These are phyloP conservation scores for Plasmodium coatneyi DNA, from an alignment of 169 alveolate genomes.

Conservation along the genomic window DNA sequence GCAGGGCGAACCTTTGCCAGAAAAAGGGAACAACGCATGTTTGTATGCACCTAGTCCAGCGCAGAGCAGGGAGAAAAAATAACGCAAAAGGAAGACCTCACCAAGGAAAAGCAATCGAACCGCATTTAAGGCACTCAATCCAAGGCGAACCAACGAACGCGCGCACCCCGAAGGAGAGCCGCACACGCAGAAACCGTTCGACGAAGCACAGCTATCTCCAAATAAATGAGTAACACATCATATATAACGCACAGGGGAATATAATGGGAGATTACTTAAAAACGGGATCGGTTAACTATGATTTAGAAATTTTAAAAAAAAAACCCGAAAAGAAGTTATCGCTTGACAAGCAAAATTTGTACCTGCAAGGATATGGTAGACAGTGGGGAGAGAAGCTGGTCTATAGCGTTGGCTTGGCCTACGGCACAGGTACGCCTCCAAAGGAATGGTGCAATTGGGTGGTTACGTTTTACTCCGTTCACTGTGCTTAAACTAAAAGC, in stretches of 20 bases:
- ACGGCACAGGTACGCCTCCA: constrained; percentile 87
- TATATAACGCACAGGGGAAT: not conserved
- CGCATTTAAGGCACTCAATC: not conserved
- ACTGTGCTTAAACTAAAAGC: not conserved
- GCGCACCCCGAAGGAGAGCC: not conserved
- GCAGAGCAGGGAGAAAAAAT: not conserved
- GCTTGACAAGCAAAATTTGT: constrained; percentile 80
- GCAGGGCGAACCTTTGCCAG: not conserved
- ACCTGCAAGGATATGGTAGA: constrained; percentile 86
- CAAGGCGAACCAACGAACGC: not conserved
- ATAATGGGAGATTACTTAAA: constrained; percentile 84
- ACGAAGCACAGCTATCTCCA: not conserved
- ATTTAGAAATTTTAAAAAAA: constrained; percentile 81
- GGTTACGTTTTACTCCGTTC: not conserved
- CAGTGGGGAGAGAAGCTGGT: constrained; percentile 91
- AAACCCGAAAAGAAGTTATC: constrained; percentile 74
- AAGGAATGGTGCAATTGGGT: not conserved
- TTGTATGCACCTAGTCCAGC: not conserved
- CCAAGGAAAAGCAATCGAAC: not conserved
- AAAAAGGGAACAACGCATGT: not conserved
- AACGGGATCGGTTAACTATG: constrained; percentile 79
- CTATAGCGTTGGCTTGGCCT: constrained; percentile 89
- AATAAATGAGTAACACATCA: constrained; percentile 30
- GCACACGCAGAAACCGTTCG: not conserved
- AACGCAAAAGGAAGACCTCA: not conserved